These are phyloP conservation scores for Fusarium xylarioides DNA, from an alignment of 2,329 filamentous ascomycete genomes.

Conservation along the genomic window DNA sequence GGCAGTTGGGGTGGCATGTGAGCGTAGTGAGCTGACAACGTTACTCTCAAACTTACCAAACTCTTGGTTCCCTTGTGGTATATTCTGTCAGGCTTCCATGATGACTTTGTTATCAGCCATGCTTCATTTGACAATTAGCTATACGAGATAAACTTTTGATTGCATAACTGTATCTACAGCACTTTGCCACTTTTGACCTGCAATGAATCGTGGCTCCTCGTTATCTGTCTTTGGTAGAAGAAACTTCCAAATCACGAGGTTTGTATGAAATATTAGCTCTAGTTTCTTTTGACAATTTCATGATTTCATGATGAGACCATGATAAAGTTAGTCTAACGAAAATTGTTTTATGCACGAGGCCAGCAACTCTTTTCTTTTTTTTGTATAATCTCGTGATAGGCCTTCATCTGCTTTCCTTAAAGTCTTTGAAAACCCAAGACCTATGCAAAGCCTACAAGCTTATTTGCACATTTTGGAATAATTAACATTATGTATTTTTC, in stretches of 20 bases:
- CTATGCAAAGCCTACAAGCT: not conserved
- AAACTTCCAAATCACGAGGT: not conserved
- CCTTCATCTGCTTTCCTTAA: not conserved
- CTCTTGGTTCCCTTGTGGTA: not conserved
- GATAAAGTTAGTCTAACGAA: not conserved
- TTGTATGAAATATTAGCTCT: not conserved
- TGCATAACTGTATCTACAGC: not conserved
- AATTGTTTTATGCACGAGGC: not conserved
- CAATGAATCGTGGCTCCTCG: not conserved
- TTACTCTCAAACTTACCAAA: not conserved
- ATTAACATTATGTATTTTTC: not conserved
- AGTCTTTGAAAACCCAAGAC: not conserved
- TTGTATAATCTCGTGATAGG: not conserved
- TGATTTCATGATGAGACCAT: not conserved
- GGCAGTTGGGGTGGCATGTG: conserved; percentile 34
- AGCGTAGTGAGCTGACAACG: not conserved
- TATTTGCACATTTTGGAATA: not conserved
- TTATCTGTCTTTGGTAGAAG: not conserved
- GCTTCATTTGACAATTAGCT: not conserved
- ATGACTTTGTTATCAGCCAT: not conserved
- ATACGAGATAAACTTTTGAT: not conserved
- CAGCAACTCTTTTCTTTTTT: not conserved
- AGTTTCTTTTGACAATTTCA: not conserved
- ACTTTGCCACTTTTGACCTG: not conserved
- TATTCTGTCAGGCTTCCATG: not conserved